These are phyloP conservation scores for Podila verticillata DNA, from an alignment of 192 early-diverging fungal genomes.

Conservation along the genomic window DNA sequence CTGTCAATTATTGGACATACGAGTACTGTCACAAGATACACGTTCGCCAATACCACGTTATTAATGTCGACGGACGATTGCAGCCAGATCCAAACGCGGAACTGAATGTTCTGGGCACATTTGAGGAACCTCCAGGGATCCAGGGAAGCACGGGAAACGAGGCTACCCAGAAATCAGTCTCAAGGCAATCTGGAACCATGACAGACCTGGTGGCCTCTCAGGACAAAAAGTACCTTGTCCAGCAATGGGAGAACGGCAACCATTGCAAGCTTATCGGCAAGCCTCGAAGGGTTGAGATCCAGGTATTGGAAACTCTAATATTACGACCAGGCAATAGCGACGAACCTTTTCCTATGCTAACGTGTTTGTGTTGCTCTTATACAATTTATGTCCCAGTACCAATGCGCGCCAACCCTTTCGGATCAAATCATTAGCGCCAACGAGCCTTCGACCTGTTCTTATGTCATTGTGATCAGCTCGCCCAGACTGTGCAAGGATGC, in stretches of 20 bases:
- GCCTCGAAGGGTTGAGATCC: conserved; percentile 77
- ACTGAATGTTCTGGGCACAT: conserved; percentile 33
- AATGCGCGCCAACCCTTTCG: conserved; percentile 69
- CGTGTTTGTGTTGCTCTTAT: background rate
- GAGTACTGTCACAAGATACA: conserved; percentile 80
- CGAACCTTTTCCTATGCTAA: background rate
- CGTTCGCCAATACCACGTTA: conserved; percentile 40
- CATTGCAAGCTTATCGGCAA: conserved; percentile 77
- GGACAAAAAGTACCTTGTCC: conserved; percentile 70
- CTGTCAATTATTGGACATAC: conserved; percentile 78
- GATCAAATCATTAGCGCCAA: conserved; percentile 73
- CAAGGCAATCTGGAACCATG: conserved; percentile 4
- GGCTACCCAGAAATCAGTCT: conserved; percentile 6
- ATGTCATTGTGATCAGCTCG: conserved; percentile 82
- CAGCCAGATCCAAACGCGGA: conserved; percentile 25
- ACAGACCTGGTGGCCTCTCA: conserved; percentile 54
- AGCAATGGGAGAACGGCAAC: conserved; percentile 79
- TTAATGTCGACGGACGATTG: conserved; percentile 52
- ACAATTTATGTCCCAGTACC: conserved; percentile 62
- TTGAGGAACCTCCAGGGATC: conserved; percentile 30
- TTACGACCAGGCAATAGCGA: background rate
- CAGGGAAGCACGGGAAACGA: conserved; percentile 10
- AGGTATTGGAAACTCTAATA: conserved; percentile 48
- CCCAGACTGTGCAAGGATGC: conserved; percentile 74
- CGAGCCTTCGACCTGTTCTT: conserved; percentile 78